Conservation (phyloP, 176 grass and related monocot genomes). For the Oryza brachyantha region DNA sequence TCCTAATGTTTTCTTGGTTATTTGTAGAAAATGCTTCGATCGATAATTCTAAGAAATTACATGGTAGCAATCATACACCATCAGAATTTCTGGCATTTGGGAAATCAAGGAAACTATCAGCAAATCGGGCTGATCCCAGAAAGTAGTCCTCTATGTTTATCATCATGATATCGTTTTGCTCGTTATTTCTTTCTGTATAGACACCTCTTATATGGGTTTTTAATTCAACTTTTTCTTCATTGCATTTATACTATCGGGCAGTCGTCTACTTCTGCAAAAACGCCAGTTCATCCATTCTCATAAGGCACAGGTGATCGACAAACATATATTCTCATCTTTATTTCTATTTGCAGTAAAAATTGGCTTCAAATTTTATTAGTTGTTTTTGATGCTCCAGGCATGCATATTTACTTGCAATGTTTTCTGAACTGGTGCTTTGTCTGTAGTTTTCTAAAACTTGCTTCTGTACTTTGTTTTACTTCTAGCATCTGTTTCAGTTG, state of each 20-base stretch:
- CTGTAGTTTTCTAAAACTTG: not conserved
- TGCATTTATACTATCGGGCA: slow-evolving; percentile 48
- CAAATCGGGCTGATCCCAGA: slow-evolving; percentile 63
- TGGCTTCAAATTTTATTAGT: not conserved
- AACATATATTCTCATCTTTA: slow-evolving; percentile 7
- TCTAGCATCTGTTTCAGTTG: not conserved
- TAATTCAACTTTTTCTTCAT: slow-evolving; percentile 17
- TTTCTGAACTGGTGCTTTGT: not conserved
- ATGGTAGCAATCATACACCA: slow-evolving; percentile 41
- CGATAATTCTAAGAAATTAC: slow-evolving; percentile 36
- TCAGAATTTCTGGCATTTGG: slow-evolving; percentile 69
- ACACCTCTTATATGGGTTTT: not conserved
- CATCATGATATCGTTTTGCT: slow-evolving; percentile 16
- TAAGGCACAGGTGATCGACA: slow-evolving; percentile 63
- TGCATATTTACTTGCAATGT: not conserved
- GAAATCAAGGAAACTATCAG: slow-evolving; percentile 63
- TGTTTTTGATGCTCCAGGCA: not conserved
- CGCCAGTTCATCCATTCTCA: slow-evolving; percentile 90
- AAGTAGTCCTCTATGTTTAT: slow-evolving; percentile 48
- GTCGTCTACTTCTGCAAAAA: slow-evolving; percentile 63
- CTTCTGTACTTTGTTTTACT: not conserved
- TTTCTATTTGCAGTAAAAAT: not conserved
- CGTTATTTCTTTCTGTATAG: not conserved
- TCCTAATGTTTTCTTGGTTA: slow-evolving; percentile 12
- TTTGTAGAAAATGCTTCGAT: slow-evolving; percentile 44